A percentile compares a stretch with the other conserved stretches of the same genome.
These are phyloP conservation scores for Sphagnum contortum DNA, from an alignment of 225 moss, liverwort and hornwort genomes.

Conservation along the genomic window DNA sequence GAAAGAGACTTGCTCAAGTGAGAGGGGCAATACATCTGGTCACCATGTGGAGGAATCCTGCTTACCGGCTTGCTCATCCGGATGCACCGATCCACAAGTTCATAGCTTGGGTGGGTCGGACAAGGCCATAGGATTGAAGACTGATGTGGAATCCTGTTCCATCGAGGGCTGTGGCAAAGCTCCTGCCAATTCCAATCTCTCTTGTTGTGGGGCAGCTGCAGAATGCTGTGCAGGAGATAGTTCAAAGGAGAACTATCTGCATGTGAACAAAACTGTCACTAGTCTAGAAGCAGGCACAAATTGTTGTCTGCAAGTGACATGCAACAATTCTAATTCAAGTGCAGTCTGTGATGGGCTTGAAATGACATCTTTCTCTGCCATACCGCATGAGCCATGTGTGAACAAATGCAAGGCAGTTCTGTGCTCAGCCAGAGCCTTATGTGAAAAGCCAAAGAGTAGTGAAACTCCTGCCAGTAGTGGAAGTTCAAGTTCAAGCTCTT, in stretches of 20 bases:
- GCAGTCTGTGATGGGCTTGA: constrained; percentile 7
- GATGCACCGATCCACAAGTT: too few relatives aligned
- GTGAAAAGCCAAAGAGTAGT: not conserved
- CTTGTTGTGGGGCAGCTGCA: constrained; percentile 18
- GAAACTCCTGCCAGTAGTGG: too few relatives aligned
- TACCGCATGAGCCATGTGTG: constrained; percentile 9
- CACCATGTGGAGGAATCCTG: not conserved
- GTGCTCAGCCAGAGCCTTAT: constrained; percentile 3
- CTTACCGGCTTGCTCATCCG: not conserved
- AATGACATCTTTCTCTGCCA: constrained; percentile 2
- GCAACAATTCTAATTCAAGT: constrained; percentile 11
- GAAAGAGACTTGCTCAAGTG: not conserved
- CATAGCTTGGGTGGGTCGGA: too few relatives aligned
- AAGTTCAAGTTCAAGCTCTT: constrained; percentile 1
- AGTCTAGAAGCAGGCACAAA: constrained; percentile 7
- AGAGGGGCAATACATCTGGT: not conserved
- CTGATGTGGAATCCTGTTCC: constrained; percentile 15
- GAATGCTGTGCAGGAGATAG: constrained; percentile 19
- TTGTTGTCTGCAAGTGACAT: constrained; percentile 18
- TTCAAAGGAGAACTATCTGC: constrained; percentile 5
- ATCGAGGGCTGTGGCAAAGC: constrained; percentile 24
- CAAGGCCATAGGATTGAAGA: not conserved
- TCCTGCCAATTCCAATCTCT: constrained; percentile 8
- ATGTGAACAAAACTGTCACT: constrained; percentile 11
- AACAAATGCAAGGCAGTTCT: constrained; percentile 14